These are phyloP conservation scores for Phytophthora fragariae DNA, from an alignment of 352 stramenopile genomes.

Conservation along the genomic window DNA sequence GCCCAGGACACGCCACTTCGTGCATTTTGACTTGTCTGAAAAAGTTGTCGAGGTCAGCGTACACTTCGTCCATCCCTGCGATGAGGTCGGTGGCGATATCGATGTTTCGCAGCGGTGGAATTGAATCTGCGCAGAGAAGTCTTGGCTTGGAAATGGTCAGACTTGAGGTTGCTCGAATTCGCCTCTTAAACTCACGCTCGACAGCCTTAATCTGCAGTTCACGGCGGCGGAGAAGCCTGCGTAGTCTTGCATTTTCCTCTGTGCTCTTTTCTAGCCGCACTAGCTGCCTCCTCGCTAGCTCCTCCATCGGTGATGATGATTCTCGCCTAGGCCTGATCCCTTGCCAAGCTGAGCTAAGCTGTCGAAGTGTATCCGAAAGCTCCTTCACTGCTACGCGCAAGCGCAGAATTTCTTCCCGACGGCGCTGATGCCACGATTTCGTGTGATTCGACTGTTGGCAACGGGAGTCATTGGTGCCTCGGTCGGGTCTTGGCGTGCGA, in stretches of 20 bases:
- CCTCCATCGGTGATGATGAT: neutral
- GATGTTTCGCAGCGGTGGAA: neutral
- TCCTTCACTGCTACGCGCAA: slow-evolving; percentile 8
- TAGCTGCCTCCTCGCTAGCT: neutral
- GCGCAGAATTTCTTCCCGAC: slow-evolving; percentile 14
- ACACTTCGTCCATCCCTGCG: slow-evolving; percentile 18
- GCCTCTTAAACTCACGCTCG: slow-evolving; percentile 13
- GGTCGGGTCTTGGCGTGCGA: no score
- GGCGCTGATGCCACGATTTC: slow-evolving; percentile 18
- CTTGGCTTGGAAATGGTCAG: no score
- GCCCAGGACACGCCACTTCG: slow-evolving; percentile 11
- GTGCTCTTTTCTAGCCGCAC: slow-evolving; percentile 3
- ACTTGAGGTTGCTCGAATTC: neutral
- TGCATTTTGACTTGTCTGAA: slow-evolving; percentile 13
- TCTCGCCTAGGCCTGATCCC: neutral
- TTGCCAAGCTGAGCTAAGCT: neutral
- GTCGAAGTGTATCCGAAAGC: neutral
- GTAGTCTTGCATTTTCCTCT: slow-evolving; percentile 18
- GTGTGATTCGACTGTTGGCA: neutral
- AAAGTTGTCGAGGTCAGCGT: slow-evolving; percentile 13
- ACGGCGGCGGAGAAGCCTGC: neutral
- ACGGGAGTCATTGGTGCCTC: no score
- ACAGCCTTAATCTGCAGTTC: slow-evolving; percentile 10
- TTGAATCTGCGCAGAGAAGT: neutral
- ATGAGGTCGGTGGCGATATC: slow-evolving; percentile 2